phyloP scores from a whole-genome alignment of 2,329 filamentous ascomycete genomes.

The Mycosphaerella arachidis region DNA sequence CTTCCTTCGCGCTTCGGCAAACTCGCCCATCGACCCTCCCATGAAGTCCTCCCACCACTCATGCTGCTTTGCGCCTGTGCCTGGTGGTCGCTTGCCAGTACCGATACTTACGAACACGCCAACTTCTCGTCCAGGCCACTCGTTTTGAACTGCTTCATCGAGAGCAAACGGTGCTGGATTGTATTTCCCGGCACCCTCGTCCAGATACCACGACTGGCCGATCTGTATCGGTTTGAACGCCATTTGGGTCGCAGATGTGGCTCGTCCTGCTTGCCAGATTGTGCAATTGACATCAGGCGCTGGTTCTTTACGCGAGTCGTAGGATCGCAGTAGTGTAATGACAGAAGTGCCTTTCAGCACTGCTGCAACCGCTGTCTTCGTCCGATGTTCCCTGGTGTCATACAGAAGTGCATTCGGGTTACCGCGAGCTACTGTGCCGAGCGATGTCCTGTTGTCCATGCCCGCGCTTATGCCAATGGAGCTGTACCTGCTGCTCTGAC shows the following conservation, averaged over 20 bases:
- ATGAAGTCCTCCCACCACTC: conserved; percentile 91
- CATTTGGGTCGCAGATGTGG: conserved; percentile 84
- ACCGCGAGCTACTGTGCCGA: conserved; percentile 58
- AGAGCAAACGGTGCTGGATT: conserved; percentile 82
- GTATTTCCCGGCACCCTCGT: conserved; percentile 86
- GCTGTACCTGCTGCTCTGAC: conserved; percentile 78
- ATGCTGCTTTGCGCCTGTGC: conserved; percentile 63
- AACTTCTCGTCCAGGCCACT: conserved; percentile 91
- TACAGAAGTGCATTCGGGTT: conserved; percentile 86
- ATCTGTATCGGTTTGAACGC: conserved; percentile 96
- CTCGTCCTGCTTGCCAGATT: conserved; percentile 94
- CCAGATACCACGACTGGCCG: conserved; percentile 88
- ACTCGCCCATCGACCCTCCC: conserved; percentile 68
- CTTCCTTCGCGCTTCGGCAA: conserved; percentile 79
- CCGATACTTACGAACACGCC: conserved; percentile 90
- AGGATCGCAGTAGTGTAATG: conserved; percentile 73
- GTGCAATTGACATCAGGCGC: conserved; percentile 88
- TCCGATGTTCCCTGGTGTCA: conserved; percentile 73
- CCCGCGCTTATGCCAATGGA: conserved; percentile 65
- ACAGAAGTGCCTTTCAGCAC: conserved; percentile 78
- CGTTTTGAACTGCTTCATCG: conserved; percentile 85
- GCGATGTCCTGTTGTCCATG: conserved; percentile 46
- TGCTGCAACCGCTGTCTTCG: conserved; percentile 74
- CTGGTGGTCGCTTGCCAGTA: conserved; percentile 78
- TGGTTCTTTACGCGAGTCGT: conserved; percentile 89